Conservation (phyloP, 1,284 basidiomycete genomes). For the Naganishia sp. region DNA sequence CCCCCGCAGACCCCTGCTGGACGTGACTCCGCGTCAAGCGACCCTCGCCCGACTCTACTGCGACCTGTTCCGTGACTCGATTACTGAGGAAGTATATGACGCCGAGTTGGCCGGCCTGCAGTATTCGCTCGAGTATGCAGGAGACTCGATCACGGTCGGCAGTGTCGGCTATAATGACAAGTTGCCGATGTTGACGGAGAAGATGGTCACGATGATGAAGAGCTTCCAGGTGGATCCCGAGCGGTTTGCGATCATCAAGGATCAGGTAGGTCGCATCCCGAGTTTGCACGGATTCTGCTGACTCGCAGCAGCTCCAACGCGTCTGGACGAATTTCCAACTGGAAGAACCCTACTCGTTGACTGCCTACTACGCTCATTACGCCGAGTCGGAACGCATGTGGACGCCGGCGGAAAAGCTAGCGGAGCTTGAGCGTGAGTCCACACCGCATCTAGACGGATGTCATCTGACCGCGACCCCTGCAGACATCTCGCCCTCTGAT, state of each 20-base stretch:
- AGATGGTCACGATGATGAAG: constrained; percentile 73
- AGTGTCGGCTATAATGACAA: constrained; percentile 95
- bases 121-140: constrained; percentile 70
- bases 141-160: constrained; percentile 69
- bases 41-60: constrained; percentile 63
- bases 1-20: constrained; percentile 45
- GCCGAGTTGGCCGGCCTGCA: constrained; percentile 86
- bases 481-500: constrained; percentile 71
- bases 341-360: constrained; percentile 77
- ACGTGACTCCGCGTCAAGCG: constrained; percentile 50
- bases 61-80: constrained; percentile 82
- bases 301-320: constrained; percentile 61
- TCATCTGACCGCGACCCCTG: neutral
- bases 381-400: constrained; percentile 71
- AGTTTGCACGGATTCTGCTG: neutral
- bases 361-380: constrained; percentile 75
- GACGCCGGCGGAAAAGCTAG: constrained; percentile 78
- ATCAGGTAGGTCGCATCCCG: constrained; percentile 57
- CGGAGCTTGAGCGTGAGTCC: constrained; percentile 69
- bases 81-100: constrained; percentile 87
- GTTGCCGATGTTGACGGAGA: constrained; percentile 71
- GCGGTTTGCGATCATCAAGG: constrained; percentile 79
- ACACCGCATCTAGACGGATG: neutral
- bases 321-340: constrained; percentile 86
- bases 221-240: constrained; percentile 68